A percentile compares a stretch with the other conserved stretches of the same genome.
Conservation (phyloP, 805 yeast genomes). For the Kazachstania kunashirensis region DNA sequence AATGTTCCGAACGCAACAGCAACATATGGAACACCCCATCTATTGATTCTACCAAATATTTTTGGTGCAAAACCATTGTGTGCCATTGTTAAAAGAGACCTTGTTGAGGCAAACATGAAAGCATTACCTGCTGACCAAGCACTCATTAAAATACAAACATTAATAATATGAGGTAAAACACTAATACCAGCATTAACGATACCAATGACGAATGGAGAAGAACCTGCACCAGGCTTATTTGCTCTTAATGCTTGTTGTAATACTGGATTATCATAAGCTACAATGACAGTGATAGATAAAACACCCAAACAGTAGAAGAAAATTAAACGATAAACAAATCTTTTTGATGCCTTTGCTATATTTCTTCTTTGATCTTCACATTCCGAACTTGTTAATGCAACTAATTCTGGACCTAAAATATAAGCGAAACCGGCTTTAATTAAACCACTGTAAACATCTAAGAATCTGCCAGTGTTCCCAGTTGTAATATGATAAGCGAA, state of each 20-base stretch:
- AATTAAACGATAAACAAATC: constrained; percentile 53
- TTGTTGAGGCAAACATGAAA: constrained; percentile 45
- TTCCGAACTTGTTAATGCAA: constrained; percentile 51
- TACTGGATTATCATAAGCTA: constrained; percentile 41
- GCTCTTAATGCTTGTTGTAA: constrained; percentile 39
- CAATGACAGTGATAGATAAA: constrained; percentile 51
- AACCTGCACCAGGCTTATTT: constrained; percentile 49
- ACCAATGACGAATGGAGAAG: constrained; percentile 59
- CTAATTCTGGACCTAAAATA: constrained; percentile 54
- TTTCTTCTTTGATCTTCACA: constrained; percentile 48
- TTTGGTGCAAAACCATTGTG: constrained; percentile 44
- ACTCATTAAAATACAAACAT: constrained; percentile 51
- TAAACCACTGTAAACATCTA: constrained; percentile 54
- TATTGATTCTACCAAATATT: constrained; percentile 38
- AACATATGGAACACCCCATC: constrained; percentile 47
- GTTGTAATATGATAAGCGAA: constrained; percentile 40
- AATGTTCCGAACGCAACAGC: constrained; percentile 12
- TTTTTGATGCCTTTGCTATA: constrained; percentile 51
- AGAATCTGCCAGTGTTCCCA: constrained; percentile 53
- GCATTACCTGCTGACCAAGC: constrained; percentile 43
- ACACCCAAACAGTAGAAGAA: constrained; percentile 51
- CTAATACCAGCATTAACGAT: constrained; percentile 52
- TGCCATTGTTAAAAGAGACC: constrained; percentile 38
- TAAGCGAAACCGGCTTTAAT: constrained; percentile 59
- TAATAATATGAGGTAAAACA: constrained; percentile 51